Percentiles rank a stretch among this genome's conserved stretches.
Conservation (phyloP, 768 basidiomycete species). For the Russula ochroleuca region DNA sequence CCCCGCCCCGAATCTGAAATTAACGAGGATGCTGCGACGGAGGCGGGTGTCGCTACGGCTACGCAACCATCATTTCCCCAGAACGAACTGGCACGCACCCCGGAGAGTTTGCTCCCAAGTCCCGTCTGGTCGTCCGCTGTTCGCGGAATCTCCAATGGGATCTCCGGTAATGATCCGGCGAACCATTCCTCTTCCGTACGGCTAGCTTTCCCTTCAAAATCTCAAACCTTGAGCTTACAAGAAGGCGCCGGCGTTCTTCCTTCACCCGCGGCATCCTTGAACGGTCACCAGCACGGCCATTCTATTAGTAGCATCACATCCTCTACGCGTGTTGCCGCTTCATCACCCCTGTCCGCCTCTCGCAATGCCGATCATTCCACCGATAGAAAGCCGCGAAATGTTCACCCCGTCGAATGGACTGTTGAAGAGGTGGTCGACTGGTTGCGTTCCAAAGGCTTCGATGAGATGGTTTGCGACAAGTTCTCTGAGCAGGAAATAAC, state of each 20-base stretch:
- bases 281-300: conserved; percentile 30
- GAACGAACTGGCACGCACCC: not conserved
- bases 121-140: conserved; percentile 29
- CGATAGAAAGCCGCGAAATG: conserved; percentile 34
- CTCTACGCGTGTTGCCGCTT: conserved; percentile 6
- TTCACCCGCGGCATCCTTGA: conserved; percentile 33
- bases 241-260: conserved; percentile 35
- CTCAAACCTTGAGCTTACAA: conserved; percentile 21
- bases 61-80: conserved; percentile 32
- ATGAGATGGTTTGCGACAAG: conserved; percentile 73
- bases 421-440: conserved; percentile 89
- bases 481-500: conserved; percentile 98
- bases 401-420: conserved; percentile 69
- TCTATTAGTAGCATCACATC: conserved; percentile 20
- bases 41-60: conserved; percentile 32
- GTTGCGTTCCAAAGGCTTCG: conserved; percentile 81
- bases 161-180: conserved; percentile 1
- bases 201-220: conserved; percentile 18
- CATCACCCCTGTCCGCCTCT: conserved; percentile 1
- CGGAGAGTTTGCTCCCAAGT: conserved; percentile 28
- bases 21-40: conserved; percentile 12
- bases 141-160: conserved; percentile 18
- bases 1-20: conserved; percentile 2
- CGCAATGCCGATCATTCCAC: conserved; percentile 7
- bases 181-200: conserved; percentile 7